phyloP scores from a whole-genome alignment of 202 grass and related monocot genomes.

The Carex sylvatica region DNA sequence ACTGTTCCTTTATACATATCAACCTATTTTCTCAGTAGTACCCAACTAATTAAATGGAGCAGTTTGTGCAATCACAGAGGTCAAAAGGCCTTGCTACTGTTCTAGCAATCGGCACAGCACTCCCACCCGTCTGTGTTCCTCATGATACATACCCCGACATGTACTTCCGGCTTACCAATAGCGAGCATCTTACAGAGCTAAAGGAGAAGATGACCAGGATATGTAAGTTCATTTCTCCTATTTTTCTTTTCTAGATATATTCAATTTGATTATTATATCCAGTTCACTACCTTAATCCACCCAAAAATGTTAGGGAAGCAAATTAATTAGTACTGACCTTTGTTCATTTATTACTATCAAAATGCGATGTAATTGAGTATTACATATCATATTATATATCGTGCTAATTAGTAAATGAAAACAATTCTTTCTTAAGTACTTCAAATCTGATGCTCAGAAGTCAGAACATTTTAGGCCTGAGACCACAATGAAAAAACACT shows the following conservation, averaged over 20 bases:
- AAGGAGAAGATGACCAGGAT: constrained; percentile 5
- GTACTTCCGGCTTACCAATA: neutral
- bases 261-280: neutral
- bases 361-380: no score
- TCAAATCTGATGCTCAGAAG: no score
- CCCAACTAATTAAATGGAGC: neutral
- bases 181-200: neutral
- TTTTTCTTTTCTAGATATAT: neutral
- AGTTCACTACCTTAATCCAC: no score
- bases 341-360: no score
- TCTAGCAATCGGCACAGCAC: neutral
- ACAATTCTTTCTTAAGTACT: no score
- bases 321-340: no score
- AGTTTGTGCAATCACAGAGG: neutral
- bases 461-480: no score
- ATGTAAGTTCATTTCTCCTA: neutral
- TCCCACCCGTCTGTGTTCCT: neutral
- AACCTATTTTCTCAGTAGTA: neutral
- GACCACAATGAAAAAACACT: no score
- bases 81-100: neutral
- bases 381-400: no score
- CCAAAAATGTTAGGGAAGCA: no score
- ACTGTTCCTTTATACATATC: neutral
- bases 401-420: no score
- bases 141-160: neutral